Percentiles rank a stretch among this genome's conserved stretches.
phyloP scores from a whole-genome alignment of 345 rosid genomes.

The Pugionium cornutum region DNA sequence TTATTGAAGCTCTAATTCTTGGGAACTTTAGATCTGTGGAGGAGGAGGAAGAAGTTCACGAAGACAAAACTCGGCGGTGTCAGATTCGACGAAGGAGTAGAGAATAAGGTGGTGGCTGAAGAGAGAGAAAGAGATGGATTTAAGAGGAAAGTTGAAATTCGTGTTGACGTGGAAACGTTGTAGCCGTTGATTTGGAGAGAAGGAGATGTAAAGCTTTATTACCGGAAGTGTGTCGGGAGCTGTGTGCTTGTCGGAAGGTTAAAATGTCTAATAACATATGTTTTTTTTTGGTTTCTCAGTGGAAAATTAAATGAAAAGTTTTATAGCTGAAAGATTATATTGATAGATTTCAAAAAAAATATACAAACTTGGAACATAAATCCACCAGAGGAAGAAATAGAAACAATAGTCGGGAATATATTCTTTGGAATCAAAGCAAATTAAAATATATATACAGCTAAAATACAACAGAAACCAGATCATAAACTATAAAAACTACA shows the following conservation, averaged over 20 bases:
- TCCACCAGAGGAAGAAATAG: too few relatives aligned
- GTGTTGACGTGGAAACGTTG: conserved; percentile 5
- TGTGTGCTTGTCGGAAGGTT: conserved; percentile 36
- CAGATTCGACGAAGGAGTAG: conserved; percentile 31
- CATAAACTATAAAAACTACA: too few relatives aligned
- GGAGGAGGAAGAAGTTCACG: conserved; percentile 15
- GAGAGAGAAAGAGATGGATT: conserved; percentile 26
- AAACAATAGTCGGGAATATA: too few relatives aligned
- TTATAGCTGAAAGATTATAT: too few relatives aligned
- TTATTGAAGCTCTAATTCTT: background rate
- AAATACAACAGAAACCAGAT: too few relatives aligned
- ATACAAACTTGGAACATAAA: too few relatives aligned
- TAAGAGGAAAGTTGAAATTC: conserved; percentile 26
- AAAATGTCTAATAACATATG: background rate
- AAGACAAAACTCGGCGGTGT: conserved; percentile 14
- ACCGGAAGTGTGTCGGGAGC: conserved; percentile 28
- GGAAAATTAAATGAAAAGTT: background rate
- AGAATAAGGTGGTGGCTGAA: conserved; percentile 18
- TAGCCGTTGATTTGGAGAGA: conserved; percentile 25
- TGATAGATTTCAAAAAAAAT: too few relatives aligned
- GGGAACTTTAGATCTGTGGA: conserved; percentile 34
- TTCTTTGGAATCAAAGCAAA: too few relatives aligned
- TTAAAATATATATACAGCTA: too few relatives aligned
- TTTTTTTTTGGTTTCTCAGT: background rate
- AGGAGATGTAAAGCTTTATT: conserved; percentile 19